Conservation (phyloP, 2,329 filamentous ascomycete species). For the Ascochyta pisi region DNA sequence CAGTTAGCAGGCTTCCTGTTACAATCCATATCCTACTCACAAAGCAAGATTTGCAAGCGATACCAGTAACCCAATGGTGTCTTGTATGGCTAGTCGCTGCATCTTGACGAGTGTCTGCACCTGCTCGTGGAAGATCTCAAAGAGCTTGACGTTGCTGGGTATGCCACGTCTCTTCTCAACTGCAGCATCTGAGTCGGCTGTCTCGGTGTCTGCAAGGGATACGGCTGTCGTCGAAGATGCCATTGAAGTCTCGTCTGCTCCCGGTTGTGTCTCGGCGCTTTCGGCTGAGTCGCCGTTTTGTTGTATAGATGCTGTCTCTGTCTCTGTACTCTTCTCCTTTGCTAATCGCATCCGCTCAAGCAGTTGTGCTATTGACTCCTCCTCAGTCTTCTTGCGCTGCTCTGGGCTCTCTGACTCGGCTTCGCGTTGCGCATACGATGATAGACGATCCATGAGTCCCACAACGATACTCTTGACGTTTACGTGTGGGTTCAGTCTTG, state of each 20-base stretch:
- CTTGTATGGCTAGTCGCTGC: constrained; percentile 89
- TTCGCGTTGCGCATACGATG: constrained; percentile 92
- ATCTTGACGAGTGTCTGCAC: constrained; percentile 92
- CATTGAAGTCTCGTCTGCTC: constrained; percentile 38
- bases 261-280: constrained; percentile 26
- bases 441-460: constrained; percentile 94
- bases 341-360: constrained; percentile 78
- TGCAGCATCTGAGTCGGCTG: constrained; percentile 52
- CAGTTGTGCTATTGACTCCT: constrained; percentile 79
- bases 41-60: constrained; percentile 91
- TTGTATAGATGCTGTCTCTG: constrained; percentile 29
- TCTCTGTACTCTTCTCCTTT: constrained; percentile 58
- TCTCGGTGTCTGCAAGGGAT: constrained; percentile 45
- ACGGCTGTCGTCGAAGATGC: constrained; percentile 41
- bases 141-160: constrained; percentile 82
- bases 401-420: constrained; percentile 73
- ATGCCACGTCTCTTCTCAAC: constrained; percentile 62
- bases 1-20: constrained; percentile 31
- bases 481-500: constrained; percentile 91
- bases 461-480: constrained; percentile 99
- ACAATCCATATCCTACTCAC: constrained; percentile 46
- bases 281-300: constrained; percentile 49
- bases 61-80: constrained; percentile 92
- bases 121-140: constrained; percentile 97
- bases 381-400: constrained; percentile 77